Conservation (phyloP, 2,329 filamentous ascomycete species). For the Diplocarpon rosae region DNA sequence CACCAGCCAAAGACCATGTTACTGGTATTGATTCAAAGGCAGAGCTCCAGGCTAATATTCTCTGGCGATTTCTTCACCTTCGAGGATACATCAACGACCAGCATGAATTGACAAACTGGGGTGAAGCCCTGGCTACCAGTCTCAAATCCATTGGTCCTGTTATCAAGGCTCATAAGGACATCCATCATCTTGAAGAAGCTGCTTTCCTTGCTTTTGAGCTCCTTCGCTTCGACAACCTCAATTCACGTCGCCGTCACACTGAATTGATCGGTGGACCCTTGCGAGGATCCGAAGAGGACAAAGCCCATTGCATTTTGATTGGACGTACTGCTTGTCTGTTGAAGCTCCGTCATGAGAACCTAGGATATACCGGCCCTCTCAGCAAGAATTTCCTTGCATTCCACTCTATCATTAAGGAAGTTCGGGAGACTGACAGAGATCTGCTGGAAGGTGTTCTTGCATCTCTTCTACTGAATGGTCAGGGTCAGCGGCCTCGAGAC, state of each 20-base stretch:
- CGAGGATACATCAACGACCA: slow-evolving; percentile 71
- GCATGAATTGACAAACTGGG: slow-evolving; percentile 77
- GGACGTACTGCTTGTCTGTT: slow-evolving; percentile 78
- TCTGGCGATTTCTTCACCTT: slow-evolving; percentile 85
- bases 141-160: slow-evolving; percentile 49
- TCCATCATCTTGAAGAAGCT: slow-evolving; percentile 56
- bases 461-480: slow-evolving; percentile 70
- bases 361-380: slow-evolving; percentile 88
- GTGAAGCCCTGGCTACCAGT: slow-evolving; percentile 62
- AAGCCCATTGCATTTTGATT: slow-evolving; percentile 67
- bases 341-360: slow-evolving; percentile 68
- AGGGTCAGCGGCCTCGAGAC: slow-evolving; percentile 57
- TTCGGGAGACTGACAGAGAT: slow-evolving; percentile 71
- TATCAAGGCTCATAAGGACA: slow-evolving; percentile 32
- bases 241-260: slow-evolving; percentile 48
- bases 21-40: slow-evolving; percentile 44
- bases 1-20: slow-evolving; percentile 9
- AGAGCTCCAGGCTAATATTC: slow-evolving; percentile 59
- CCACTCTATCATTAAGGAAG: slow-evolving; percentile 69
- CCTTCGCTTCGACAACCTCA: slow-evolving; percentile 67
- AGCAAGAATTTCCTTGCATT: slow-evolving; percentile 84
- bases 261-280: slow-evolving; percentile 45
- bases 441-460: slow-evolving; percentile 73
- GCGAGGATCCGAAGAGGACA: slow-evolving; percentile 58
- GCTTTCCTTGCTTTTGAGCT: slow-evolving; percentile 79